A percentile compares a stretch with the other conserved stretches of the same genome.
These are phyloP conservation scores for Annulohypoxylon maeteangense DNA, from an alignment of 495 filamentous ascomycete genomes.

Conservation along the genomic window DNA sequence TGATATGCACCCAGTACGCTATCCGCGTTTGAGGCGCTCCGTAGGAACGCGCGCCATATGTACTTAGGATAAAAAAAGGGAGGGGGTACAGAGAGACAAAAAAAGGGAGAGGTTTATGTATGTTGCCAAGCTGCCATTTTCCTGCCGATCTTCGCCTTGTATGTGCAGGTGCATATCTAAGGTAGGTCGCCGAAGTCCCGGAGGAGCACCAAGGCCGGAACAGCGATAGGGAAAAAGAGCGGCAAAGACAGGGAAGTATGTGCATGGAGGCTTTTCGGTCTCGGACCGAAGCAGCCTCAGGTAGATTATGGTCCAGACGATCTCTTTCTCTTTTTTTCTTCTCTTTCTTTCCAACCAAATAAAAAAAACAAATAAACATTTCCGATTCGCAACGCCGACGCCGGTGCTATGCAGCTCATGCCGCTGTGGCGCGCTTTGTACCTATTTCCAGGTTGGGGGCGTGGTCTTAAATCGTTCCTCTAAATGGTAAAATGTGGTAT, in stretches of 20 bases:
- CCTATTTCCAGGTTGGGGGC: constrained; percentile 13
- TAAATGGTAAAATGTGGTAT: constrained; percentile 37
- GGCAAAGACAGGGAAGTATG: constrained; percentile 21
- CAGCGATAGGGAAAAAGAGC: constrained; percentile 27
- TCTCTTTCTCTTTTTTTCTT: not conserved
- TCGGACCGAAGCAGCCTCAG: constrained; percentile 38
- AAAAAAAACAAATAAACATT: constrained; percentile 38
- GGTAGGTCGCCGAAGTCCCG: constrained; percentile 41
- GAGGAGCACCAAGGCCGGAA: constrained; percentile 11
- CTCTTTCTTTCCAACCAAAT: no score
- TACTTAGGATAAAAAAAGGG: constrained; percentile 8
- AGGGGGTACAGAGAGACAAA: constrained; percentile 23
- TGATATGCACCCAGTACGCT: constrained; percentile 34
- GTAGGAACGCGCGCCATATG: constrained; percentile 14
- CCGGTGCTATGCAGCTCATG: constrained; percentile 39
- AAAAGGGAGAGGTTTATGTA: constrained; percentile 21
- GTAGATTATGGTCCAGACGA: constrained; percentile 36
- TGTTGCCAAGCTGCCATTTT: constrained; percentile 28
- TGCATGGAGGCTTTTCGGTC: constrained; percentile 36
- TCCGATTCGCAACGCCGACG: constrained; percentile 33
- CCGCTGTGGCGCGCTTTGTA: constrained; percentile 23
- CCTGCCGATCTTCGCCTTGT: constrained; percentile 36
- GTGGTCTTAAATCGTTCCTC: constrained; percentile 34
- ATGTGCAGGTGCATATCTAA: constrained; percentile 35
- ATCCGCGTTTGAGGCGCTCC: constrained; percentile 28